phyloP scores from a whole-genome alignment of 2,329 filamentous ascomycete genomes.

The Stachybotrys elegans region DNA sequence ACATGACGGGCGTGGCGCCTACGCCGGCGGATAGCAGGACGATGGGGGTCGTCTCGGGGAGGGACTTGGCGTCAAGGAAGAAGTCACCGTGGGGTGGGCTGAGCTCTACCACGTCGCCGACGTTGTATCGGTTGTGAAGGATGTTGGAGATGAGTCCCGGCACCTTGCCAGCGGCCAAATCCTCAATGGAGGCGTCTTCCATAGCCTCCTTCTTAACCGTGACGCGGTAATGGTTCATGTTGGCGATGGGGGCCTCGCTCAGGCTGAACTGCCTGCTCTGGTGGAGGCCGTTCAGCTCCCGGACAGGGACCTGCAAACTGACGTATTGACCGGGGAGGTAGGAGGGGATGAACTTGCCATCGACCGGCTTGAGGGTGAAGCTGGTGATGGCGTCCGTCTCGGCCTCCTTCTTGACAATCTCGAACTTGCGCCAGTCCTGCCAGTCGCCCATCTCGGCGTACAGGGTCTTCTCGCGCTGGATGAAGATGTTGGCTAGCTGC shows the following conservation, averaged over 20 bases:
- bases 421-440: slow-evolving; percentile 46
- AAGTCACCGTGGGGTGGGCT: slow-evolving; percentile 57
- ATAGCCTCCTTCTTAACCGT: slow-evolving; percentile 61
- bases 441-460: slow-evolving; percentile 47
- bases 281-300: slow-evolving; percentile 50
- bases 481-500: slow-evolving; percentile 67
- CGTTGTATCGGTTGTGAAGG: slow-evolving; percentile 41
- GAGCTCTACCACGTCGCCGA: slow-evolving; percentile 49
- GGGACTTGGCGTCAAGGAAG: slow-evolving; percentile 45
- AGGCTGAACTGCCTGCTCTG: slow-evolving; percentile 75
- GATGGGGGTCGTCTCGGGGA: slow-evolving; percentile 44
- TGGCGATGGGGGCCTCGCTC: slow-evolving; percentile 48
- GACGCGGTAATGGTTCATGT: slow-evolving; percentile 61
- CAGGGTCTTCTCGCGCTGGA: slow-evolving; percentile 55
- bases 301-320: slow-evolving; percentile 57
- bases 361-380: slow-evolving; percentile 63
- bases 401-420: slow-evolving; percentile 53
- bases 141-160: slow-evolving; percentile 49
- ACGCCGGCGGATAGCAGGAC: slow-evolving; percentile 66
- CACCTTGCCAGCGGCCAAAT: slow-evolving; percentile 26
- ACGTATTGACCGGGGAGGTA: slow-evolving; percentile 73
- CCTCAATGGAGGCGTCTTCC: slow-evolving; percentile 21
- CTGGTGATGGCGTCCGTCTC: slow-evolving; percentile 60
- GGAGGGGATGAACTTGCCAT: slow-evolving; percentile 48
- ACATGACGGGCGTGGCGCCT: slow-evolving; percentile 60